These are phyloP conservation scores for Neostapfia colusana DNA, from an alignment of 176 grass and related monocot species.

Conservation along the genomic window DNA sequence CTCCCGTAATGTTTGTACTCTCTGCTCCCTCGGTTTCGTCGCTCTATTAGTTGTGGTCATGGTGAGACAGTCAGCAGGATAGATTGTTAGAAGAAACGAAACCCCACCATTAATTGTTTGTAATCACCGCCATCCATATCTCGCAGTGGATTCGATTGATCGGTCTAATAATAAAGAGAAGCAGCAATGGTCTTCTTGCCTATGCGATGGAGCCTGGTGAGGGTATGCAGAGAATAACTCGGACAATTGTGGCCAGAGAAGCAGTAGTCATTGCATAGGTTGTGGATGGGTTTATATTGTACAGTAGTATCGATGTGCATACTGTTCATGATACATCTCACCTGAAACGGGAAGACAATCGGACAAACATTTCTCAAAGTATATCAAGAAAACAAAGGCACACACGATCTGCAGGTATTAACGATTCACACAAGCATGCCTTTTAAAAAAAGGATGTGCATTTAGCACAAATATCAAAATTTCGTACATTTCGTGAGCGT, in stretches of 20 bases:
- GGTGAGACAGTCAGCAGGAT: constrained; percentile 40
- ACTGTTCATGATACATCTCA: too few relatives aligned
- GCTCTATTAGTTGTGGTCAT: constrained; percentile 31
- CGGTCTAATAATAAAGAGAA: constrained; percentile 49
- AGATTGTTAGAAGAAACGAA: neutral
- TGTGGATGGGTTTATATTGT: too few relatives aligned
- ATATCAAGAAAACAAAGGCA: too few relatives aligned
- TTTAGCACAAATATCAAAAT: constrained; percentile 14
- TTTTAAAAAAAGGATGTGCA: neutral
- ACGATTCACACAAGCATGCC: neutral
- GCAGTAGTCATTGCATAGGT: too few relatives aligned
- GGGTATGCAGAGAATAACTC: neutral
- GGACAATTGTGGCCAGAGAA: neutral
- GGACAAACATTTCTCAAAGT: too few relatives aligned
- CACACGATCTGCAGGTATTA: too few relatives aligned
- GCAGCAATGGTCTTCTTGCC: constrained; percentile 19
- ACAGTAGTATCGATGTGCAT: too few relatives aligned
- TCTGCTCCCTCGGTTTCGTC: constrained; percentile 39
- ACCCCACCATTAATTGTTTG: constrained; percentile 28
- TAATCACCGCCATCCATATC: constrained; percentile 45
- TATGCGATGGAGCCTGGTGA: neutral
- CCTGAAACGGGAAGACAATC: too few relatives aligned
- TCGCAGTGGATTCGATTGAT: constrained; percentile 26
- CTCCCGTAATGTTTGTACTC: constrained; percentile 15
- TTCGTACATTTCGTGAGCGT: neutral